phyloP scores from a whole-genome alignment of 2,329 filamentous ascomycete species.

The Pseudocercospora eumusae region DNA sequence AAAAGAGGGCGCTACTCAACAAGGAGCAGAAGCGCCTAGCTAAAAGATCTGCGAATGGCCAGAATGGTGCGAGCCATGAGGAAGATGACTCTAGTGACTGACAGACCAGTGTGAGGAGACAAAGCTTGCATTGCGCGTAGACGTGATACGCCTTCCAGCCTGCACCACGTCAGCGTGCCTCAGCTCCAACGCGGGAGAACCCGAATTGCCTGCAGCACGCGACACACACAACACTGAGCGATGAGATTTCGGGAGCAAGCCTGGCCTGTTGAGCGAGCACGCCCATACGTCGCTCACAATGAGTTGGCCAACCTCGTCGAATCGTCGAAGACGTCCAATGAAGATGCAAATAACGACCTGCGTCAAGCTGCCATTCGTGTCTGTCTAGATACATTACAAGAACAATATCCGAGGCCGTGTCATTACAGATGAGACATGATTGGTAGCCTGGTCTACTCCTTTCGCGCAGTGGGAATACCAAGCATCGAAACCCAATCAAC shows the following conservation, averaged over 20 bases:
- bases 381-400: constrained; percentile 5
- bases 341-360: not conserved
- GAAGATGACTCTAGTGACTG: constrained; percentile 23
- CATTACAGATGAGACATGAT: not conserved
- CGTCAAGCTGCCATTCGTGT: constrained; percentile 1
- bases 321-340: not conserved
- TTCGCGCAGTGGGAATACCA: constrained; percentile 17
- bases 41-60: constrained; percentile 1
- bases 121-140: not conserved
- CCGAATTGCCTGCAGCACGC: not conserved
- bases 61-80: constrained; percentile 15
- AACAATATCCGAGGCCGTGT: not conserved
- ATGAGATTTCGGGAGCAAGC: not conserved
- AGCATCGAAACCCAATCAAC: constrained; percentile 18
- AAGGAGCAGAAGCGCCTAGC: constrained; percentile 34
- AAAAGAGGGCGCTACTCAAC: constrained; percentile 42
- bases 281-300: not conserved
- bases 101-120: not conserved
- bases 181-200: not conserved
- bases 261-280: not conserved
- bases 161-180: not conserved
- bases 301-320: not conserved
- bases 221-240: not conserved
- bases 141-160: not conserved
- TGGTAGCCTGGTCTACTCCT: not conserved